These are phyloP conservation scores for Dictyostelium brefeldianum DNA, from an alignment of 78 protist genomes.

Conservation along the genomic window DNA sequence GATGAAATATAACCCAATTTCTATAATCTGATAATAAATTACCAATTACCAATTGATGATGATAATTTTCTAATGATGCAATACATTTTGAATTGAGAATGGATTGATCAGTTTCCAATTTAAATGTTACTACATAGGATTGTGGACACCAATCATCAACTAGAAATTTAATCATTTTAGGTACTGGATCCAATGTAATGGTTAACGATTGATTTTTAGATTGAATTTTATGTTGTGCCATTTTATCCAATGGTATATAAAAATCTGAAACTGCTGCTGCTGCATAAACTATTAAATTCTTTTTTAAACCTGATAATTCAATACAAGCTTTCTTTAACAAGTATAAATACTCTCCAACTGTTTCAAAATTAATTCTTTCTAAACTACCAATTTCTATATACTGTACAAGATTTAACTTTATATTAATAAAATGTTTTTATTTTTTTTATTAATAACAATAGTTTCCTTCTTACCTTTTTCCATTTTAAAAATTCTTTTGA, in stretches of 20 bases:
- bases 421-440: not conserved
- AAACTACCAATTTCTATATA: slow-evolving; percentile 43
- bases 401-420: not conserved
- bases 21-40: slow-evolving; percentile 76
- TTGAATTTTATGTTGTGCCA: slow-evolving; percentile 86
- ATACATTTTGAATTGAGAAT: slow-evolving; percentile 59
- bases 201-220: slow-evolving; percentile 64
- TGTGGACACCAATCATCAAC: slow-evolving; percentile 71
- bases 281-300: slow-evolving; percentile 71
- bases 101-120: slow-evolving; percentile 86
- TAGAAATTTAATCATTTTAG: slow-evolving; percentile 49
- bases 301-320: slow-evolving; percentile 9
- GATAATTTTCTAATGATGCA: slow-evolving; percentile 38
- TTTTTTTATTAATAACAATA: not conserved
- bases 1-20: slow-evolving; percentile 61
- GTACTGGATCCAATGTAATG: slow-evolving; percentile 66
- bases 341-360: slow-evolving; percentile 86
- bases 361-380: slow-evolving; percentile 62
- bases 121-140: slow-evolving; percentile 82
- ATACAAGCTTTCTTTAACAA: slow-evolving; percentile 30
- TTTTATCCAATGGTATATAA: slow-evolving; percentile 74
- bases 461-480: slow-evolving; percentile 28
- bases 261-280: slow-evolving; percentile 92
- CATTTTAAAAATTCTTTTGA: slow-evolving; percentile 39
- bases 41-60: slow-evolving; percentile 83